These are phyloP conservation scores for Claviceps cyperi DNA, from an alignment of 2,329 filamentous ascomycete genomes.

Conservation along the genomic window DNA sequence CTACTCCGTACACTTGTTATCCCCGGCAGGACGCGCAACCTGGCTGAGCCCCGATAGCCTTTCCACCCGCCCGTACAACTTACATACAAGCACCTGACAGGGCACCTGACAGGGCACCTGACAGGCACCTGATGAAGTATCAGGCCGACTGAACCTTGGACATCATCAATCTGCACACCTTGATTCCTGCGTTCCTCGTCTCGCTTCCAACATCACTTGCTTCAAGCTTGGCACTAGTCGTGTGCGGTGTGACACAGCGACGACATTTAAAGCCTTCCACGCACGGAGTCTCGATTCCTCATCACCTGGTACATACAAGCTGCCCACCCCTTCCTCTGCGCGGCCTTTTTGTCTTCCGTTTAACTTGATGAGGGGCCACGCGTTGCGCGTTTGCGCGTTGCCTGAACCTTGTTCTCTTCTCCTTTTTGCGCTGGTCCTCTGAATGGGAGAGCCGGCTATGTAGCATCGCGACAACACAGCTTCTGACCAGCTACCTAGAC, in stretches of 20 bases:
- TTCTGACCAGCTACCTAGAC: neutral
- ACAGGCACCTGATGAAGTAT: neutral
- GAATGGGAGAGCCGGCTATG: neutral
- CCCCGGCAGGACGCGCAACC: neutral
- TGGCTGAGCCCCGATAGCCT: neutral
- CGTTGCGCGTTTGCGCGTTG: neutral
- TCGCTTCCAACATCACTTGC: neutral
- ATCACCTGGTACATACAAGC: neutral
- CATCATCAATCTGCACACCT: neutral
- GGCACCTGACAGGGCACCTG: neutral
- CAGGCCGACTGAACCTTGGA: neutral
- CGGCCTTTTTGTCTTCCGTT: neutral
- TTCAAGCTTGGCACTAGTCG: neutral
- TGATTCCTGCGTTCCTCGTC: neutral
- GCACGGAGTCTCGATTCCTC: neutral
- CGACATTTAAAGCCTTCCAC: neutral
- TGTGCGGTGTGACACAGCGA: neutral
- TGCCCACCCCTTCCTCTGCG: neutral
- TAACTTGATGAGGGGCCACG: neutral
- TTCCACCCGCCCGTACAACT: neutral
- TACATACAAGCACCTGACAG: neutral
- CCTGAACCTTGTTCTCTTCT: neutral
- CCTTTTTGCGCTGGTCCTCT: neutral
- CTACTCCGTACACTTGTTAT: too few relatives aligned
- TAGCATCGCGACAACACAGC: neutral